These are phyloP conservation scores for Dendrobium nobile DNA, from an alignment of 106 monocot genomes.

Conservation along the genomic window DNA sequence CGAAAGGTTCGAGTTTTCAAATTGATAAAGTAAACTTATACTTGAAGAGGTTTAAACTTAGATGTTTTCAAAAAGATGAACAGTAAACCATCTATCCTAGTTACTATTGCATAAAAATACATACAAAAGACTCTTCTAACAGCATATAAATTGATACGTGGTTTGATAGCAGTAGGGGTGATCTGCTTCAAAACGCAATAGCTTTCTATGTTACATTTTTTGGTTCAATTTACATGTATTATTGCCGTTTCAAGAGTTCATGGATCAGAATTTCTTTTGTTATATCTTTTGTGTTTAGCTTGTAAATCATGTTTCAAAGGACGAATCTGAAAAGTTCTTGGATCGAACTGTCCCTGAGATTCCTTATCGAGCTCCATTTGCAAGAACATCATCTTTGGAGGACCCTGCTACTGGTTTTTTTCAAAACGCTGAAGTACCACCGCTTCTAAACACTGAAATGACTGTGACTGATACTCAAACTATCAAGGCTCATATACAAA, in stretches of 20 bases:
- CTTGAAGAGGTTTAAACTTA: background rate
- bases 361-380: slow-evolving; percentile 56
- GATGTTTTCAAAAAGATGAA: background rate
- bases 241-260: background rate
- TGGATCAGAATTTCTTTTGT: background rate
- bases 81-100: background rate
- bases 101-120: background rate
- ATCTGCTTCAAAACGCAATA: background rate
- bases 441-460: slow-evolving; percentile 17
- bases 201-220: background rate
- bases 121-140: background rate
- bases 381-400: slow-evolving; percentile 52
- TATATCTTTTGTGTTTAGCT: slow-evolving; percentile 24
- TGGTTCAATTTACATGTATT: background rate
- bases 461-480: slow-evolving; percentile 11
- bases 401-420: slow-evolving; percentile 19
- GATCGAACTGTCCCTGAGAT: slow-evolving; percentile 12
- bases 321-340: slow-evolving; percentile 19
- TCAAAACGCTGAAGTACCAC: slow-evolving; percentile 7
- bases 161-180: background rate
- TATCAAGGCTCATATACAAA: slow-evolving; percentile 18
- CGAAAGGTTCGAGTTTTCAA: too few species aligned
- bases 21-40: too few species aligned
- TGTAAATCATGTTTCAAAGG: slow-evolving; percentile 17
- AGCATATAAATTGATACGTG: background rate